Conservation (phyloP, 768 basidiomycete species). For the Butyriboletus loyo region DNA sequence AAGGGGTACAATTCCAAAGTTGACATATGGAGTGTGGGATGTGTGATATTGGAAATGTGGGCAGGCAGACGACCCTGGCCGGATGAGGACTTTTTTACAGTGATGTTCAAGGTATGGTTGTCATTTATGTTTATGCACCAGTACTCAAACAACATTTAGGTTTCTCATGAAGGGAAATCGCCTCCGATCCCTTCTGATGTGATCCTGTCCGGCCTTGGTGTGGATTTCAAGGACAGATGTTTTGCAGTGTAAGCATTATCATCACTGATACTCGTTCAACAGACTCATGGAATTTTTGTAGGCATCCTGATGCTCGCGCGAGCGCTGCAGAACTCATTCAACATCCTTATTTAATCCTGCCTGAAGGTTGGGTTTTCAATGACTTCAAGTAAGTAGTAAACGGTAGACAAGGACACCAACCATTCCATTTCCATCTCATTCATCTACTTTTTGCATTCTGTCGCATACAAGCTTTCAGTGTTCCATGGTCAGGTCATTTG, state of each 20-base stretch:
- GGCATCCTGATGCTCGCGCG: slow-evolving; percentile 83
- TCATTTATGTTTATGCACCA: not conserved
- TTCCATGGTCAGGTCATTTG: slow-evolving; percentile 18
- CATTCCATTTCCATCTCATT: slow-evolving; percentile 22
- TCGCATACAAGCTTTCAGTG: slow-evolving; percentile 18
- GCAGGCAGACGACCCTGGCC: slow-evolving; percentile 94
- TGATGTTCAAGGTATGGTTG: slow-evolving; percentile 83
- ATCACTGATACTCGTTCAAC: not conserved
- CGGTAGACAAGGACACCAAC: slow-evolving; percentile 14
- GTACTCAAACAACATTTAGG: slow-evolving; percentile 40
- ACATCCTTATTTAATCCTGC: slow-evolving; percentile 75
- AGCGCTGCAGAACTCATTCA: slow-evolving; percentile 72
- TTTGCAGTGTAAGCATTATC: slow-evolving; percentile 71
- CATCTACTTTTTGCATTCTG: slow-evolving; percentile 27
- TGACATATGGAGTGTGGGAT: slow-evolving; percentile 98
- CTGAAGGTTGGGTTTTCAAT: slow-evolving; percentile 72
- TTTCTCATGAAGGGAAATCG: slow-evolving; percentile 79
- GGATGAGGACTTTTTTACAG: slow-evolving; percentile 83
- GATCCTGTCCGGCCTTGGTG: slow-evolving; percentile 65
- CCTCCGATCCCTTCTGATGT: slow-evolving; percentile 91
- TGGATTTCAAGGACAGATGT: slow-evolving; percentile 85
- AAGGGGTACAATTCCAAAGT: slow-evolving; percentile 96
- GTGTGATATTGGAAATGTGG: slow-evolving; percentile 99
- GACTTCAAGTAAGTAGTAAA: slow-evolving; percentile 37
- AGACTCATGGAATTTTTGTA: slow-evolving; percentile 26